Conservation (phyloP, 2,329 filamentous ascomycete genomes). For the Aotearoamyces nothofagi region DNA sequence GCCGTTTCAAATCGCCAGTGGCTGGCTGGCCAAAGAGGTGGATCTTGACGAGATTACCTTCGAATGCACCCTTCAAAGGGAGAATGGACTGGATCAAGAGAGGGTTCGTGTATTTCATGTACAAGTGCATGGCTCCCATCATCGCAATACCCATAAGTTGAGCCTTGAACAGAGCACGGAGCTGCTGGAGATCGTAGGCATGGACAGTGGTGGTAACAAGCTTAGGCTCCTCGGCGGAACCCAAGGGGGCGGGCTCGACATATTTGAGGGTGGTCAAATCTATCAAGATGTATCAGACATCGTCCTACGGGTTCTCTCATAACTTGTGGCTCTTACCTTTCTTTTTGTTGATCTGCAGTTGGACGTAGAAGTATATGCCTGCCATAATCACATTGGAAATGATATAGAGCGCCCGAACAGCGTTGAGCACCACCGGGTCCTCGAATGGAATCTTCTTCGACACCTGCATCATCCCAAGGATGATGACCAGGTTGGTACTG, state of each 20-base stretch:
- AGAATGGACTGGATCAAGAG: conserved; percentile 98
- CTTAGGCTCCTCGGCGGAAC: conserved; percentile 86
- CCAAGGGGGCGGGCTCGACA: conserved; percentile 88
- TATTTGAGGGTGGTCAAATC: conserved; percentile 97
- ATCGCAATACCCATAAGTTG: conserved; percentile 95
- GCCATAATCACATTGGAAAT: conserved; percentile 72
- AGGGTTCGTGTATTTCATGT: conserved; percentile 99
- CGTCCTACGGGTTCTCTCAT: neutral
- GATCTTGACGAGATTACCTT: conserved; percentile 93
- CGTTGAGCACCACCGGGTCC: conserved; percentile 55
- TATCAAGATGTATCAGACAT: conserved; percentile 23
- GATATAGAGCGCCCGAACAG: conserved; percentile 45
- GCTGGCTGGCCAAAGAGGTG: conserved; percentile 80
- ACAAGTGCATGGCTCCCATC: conserved; percentile 98
- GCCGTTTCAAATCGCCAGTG: conserved; percentile 79
- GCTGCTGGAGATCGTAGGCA: conserved; percentile 82
- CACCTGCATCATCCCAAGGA: conserved; percentile 96
- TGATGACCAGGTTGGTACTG: conserved; percentile 87
- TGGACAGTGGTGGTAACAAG: conserved; percentile 92
- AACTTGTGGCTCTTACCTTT: too few species aligned
- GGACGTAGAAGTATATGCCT: conserved; percentile 71
- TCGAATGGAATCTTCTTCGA: conserved; percentile 94
- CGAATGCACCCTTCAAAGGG: conserved; percentile 87
- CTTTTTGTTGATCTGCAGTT: conserved; percentile 82
- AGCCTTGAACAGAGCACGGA: conserved; percentile 71